Base-by-base conservation (phyloP, 2,329 filamentous ascomycete species). In the Talaromyces rugulosus region DNA sequence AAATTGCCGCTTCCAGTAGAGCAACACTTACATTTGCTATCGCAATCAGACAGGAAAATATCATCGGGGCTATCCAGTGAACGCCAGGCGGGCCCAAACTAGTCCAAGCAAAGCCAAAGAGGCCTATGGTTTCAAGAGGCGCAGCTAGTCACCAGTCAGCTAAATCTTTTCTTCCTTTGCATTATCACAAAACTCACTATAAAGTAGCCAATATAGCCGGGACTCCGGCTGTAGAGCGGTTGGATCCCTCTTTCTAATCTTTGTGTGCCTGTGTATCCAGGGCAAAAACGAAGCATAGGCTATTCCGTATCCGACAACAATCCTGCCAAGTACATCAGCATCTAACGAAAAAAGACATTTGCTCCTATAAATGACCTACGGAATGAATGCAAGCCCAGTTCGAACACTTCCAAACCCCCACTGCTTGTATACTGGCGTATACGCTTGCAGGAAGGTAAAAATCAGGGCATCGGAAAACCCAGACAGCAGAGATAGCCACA, bases 381-480 rank as follows among this genome's bases (percentile, higher is more conserved):
- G 79, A 31, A 87, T 76, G 71, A 87, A 86, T 4, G 80, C 74
- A 42, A 85, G 75, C 8, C 82, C 82, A 33, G 78, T 74, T 2
- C 76, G 72, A 28, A 82, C 73, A 14, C 75, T 77, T 2, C 72
- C 72, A 70, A 89, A 89, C 6, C 78, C 66, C 85, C 85, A 89
- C 64, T 87, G 80, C 61, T 79, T 75, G 65, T 86, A 87, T 7
- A 89, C 86, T 0, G 83, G 78, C 0, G 77, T 74, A 67, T 87
- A 88, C 0, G 83, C 85, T 67, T 88, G 83, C 40, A 89, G 81
- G 72, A 87, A 87, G 72, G 84, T 87, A 75, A 88, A 89, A 69
- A 89, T 88, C 27, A 89, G 77, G 0, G 85, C 83, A 64, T 89
- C 86, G 61, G 81, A 83, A 75, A 89, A 88, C 2, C 86, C 86